Base-by-base conservation (phyloP, 2,329 filamentous ascomycete species). In the Fusarium succisae region DNA sequence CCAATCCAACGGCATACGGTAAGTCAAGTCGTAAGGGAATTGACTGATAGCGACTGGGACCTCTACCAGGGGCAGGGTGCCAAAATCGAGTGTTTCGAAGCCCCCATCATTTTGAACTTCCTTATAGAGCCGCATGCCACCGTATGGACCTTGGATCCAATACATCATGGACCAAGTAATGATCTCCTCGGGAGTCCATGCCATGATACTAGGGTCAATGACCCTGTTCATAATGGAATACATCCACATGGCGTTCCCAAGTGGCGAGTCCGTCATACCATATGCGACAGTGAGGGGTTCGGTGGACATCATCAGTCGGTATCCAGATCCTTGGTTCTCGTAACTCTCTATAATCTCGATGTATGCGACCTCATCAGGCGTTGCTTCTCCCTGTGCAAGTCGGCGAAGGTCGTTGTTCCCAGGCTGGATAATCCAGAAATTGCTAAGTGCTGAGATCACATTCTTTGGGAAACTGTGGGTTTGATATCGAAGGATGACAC, bases 101-200 rank as follows among this genome's bases (percentile, higher is more conserved):
- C 32, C 44, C 6, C 56, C 56, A 32, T 59, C 44, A 12, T n/a
- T 20, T 13, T 59, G 35, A 6, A 39, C 44, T 18, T 59, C 44
- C 3, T 59, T 59, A 15, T 59, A 59, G 7, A 59, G 17, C 8
- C 56, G 26, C 56, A 51, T 24, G 4, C 44, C 56, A 9, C 44
- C 35, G 9, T 59, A 59, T 2, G 56, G 56, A 5, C 56, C 56
- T 24, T 59, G 56, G 3, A 59, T 59, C 24, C 45, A 59, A 24
- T 59, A 59, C 35, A 59, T 59, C 56, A 59, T 38, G 6, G 56
- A 53, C 56, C 56, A 59, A 13, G 56, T 59, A 15, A 59, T 59
- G 9, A 59, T 59, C 14, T 53, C 56, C 10, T 39, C 44, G 1
- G 56, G 35, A 12, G 35, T 53, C 56, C 56, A 59, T 6, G 32